phyloP scores from a whole-genome alignment of 345 rosid species.

The Gossypium ekmanianum region DNA sequence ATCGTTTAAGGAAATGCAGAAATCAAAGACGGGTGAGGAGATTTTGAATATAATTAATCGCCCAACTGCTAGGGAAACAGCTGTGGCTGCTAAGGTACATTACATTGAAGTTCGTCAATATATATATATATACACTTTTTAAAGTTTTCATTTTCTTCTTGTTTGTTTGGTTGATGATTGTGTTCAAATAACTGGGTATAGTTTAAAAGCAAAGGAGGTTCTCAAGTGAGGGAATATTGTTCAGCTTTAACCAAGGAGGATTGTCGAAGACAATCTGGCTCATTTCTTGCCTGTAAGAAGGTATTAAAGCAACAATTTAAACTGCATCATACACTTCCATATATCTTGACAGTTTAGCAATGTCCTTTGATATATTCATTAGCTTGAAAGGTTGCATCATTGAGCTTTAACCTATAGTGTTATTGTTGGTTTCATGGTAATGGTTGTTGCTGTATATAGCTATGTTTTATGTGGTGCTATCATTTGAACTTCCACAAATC shows the following conservation, averaged over 20 bases:
- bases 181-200: slow-evolving; percentile 29
- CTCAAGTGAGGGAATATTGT: slow-evolving; percentile 92
- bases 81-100: slow-evolving; percentile 83
- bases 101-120: neutral
- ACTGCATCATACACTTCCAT: neutral
- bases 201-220: slow-evolving; percentile 99
- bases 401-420: neutral
- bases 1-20: slow-evolving; percentile 80
- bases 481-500: neutral
- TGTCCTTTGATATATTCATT: neutral
- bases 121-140: neutral
- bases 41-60: slow-evolving; percentile 82
- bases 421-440: neutral
- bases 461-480: neutral
- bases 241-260: slow-evolving; percentile 92
- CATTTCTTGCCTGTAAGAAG: slow-evolving; percentile 88
- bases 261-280: slow-evolving; percentile 78
- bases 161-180: slow-evolving; percentile 14
- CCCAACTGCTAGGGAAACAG: slow-evolving; percentile 94
- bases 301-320: slow-evolving; percentile 31
- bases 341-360: neutral
- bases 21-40: slow-evolving; percentile 90
- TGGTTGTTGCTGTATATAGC: neutral
- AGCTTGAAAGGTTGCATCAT: neutral
- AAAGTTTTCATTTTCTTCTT: neutral